These are phyloP conservation scores for Mycena kentingensis DNA, from an alignment of 768 basidiomycete species.

Conservation along the genomic window DNA sequence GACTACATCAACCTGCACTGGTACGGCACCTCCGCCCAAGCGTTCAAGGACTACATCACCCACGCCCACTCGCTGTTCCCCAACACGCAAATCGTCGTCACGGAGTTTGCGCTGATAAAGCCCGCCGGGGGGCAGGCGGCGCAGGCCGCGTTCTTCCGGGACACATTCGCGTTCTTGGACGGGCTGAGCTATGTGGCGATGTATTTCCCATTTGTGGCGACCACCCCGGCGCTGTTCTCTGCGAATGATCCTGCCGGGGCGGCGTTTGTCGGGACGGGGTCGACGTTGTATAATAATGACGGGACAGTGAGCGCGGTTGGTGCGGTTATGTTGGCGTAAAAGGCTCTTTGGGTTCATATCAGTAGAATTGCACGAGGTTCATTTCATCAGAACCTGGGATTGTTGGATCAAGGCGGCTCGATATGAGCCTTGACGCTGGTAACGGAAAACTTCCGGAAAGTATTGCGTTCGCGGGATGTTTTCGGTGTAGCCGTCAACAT, in stretches of 20 bases:
- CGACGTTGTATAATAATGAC: slow-evolving; percentile 34
- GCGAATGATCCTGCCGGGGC: slow-evolving; percentile 22
- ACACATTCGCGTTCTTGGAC: slow-evolving; percentile 40
- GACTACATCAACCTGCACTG: slow-evolving; percentile 35
- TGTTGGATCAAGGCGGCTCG: too few relatives aligned
- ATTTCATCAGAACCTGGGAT: too few relatives aligned
- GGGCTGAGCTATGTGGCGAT: too few relatives aligned
- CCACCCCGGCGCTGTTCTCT: slow-evolving; percentile 28
- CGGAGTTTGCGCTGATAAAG: slow-evolving; percentile 35
- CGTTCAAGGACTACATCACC: slow-evolving; percentile 31
- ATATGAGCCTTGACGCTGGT: too few relatives aligned
- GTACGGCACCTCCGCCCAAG: slow-evolving; percentile 25
- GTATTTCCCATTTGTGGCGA: slow-evolving; percentile 41
- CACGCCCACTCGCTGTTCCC: slow-evolving; percentile 30
- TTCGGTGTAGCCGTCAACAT: too few relatives aligned
- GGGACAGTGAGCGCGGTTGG: slow-evolving; percentile 16
- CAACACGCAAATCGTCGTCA: slow-evolving; percentile 28
- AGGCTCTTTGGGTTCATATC: too few relatives aligned
- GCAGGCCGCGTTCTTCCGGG: slow-evolving; percentile 34
- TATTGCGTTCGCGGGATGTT: too few relatives aligned
- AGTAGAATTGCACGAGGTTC: too few relatives aligned
- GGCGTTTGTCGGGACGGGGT: too few relatives aligned
- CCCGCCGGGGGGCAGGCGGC: slow-evolving; percentile 33
- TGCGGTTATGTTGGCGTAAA: slow-evolving; percentile 8
- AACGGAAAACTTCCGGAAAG: too few relatives aligned